Conservation (phyloP, 1,284 basidiomycete species). For the Inonotus hispidus region DNA sequence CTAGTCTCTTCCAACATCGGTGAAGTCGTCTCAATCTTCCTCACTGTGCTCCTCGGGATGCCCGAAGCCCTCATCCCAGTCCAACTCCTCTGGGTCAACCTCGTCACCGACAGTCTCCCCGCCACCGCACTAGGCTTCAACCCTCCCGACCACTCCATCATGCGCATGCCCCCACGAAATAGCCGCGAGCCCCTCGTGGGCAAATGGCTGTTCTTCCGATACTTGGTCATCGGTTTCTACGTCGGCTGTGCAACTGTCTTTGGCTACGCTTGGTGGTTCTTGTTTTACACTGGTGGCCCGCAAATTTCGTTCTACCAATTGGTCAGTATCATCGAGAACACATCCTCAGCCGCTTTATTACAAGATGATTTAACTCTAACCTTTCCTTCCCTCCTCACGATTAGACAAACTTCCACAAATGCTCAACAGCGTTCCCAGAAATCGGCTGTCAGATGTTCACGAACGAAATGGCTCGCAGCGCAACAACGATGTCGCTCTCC, state of each 20-base stretch:
- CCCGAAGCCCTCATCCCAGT: slow-evolving; percentile 98
- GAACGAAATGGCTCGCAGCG: slow-evolving; percentile 77
- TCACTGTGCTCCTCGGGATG: slow-evolving; percentile 96
- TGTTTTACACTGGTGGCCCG: slow-evolving; percentile 84
- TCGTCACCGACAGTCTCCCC: slow-evolving; percentile 93
- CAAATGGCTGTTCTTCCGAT: slow-evolving; percentile 93
- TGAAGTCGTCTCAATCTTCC: slow-evolving; percentile 96
- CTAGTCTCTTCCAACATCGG: slow-evolving; percentile 97
- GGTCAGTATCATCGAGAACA: slow-evolving; percentile 43
- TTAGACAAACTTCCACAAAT: slow-evolving; percentile 94
- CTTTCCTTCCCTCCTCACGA: slow-evolving; percentile 10
- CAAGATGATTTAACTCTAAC: neutral
- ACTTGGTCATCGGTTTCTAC: slow-evolving; percentile 89
- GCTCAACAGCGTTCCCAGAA: slow-evolving; percentile 73
- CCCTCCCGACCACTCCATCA: slow-evolving; percentile 93
- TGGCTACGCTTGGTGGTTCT: slow-evolving; percentile 99
- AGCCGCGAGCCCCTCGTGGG: slow-evolving; percentile 88
- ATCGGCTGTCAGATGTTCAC: slow-evolving; percentile 95
- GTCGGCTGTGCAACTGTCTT: slow-evolving; percentile 95
- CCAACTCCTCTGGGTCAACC: slow-evolving; percentile 96
- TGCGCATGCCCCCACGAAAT: slow-evolving; percentile 87
- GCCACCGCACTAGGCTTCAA: slow-evolving; percentile 99
- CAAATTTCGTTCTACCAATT: slow-evolving; percentile 92
- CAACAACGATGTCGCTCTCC: slow-evolving; percentile 93
- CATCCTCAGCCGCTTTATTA: neutral